A percentile compares a stretch with the other conserved stretches of the same genome.
Evolutionary conservation across 306 rosid species (phyloP).

Genomic region (Cyclanthera cordifolia): DNA sequence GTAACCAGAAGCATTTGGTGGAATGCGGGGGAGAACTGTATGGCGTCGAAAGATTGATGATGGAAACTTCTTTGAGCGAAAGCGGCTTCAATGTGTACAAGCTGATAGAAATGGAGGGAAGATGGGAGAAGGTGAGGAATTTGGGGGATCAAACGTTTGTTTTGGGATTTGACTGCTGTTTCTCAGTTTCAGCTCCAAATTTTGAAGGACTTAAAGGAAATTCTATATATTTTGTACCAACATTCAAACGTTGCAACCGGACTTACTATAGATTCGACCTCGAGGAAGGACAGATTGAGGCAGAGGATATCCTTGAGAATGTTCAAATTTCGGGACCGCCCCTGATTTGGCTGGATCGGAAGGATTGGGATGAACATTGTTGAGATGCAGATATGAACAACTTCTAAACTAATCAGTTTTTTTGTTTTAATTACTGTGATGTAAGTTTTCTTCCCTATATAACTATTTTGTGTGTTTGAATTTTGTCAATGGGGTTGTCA

Average conservation of each 20-base stretch:
- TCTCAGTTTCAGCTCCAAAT: slow-evolving; percentile 15
- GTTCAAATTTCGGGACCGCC: slow-evolving; percentile 25
- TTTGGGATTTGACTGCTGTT: slow-evolving; percentile 24
- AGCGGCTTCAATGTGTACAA: slow-evolving; percentile 37
- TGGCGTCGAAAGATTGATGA: slow-evolving; percentile 29
- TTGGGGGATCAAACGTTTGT: slow-evolving; percentile 24
- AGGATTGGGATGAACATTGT: no score
- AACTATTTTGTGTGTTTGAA: no score
- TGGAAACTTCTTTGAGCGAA: not conserved
- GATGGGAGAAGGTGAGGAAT: slow-evolving; percentile 27
- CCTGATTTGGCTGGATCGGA: slow-evolving; percentile 8
- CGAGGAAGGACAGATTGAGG: slow-evolving; percentile 18
- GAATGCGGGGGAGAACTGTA: slow-evolving; percentile 51
- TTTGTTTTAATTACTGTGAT: no score
- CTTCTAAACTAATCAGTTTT: no score
- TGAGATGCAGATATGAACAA: no score
- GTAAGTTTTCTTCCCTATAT: no score
- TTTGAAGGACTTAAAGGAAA: slow-evolving; percentile 21
- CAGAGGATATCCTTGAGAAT: not conserved
- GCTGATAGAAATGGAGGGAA: slow-evolving; percentile 29
- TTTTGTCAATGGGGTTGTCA: no score
- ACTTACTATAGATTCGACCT: slow-evolving; percentile 27
- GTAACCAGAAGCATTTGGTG: slow-evolving; percentile 51
- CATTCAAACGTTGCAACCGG: not conserved
- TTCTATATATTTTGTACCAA: slow-evolving; percentile 25